Base-by-base conservation (phyloP, 2,329 filamentous ascomycete genomes). In the Colletotrichum sojae region DNA sequence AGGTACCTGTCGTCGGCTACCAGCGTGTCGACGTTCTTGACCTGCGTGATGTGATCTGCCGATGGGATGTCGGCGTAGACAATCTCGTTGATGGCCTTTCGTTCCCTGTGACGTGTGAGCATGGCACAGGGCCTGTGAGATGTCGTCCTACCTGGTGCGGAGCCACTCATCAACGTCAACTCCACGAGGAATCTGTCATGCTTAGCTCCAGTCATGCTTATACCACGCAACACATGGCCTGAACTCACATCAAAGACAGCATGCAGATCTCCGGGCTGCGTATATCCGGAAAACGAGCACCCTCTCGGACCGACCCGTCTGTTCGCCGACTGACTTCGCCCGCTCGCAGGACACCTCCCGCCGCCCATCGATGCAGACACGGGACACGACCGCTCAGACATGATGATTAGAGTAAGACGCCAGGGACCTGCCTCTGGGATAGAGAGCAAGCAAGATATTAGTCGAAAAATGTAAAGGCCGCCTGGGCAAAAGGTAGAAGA, bases 1-100 rank as follows among this genome's bases (percentile, higher is more conserved):
- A 88, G 75, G 58, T 86, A 83, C 36, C 83, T 80, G 63, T 87
- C 85, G 59, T 78, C 78, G 3, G 81, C 82, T 51, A 83, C 85
- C 16, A 88, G 79, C 6, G 78, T 76, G 71, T 88, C 86, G 39
- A 87, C 80, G 67, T 84, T 83, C 63, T 83, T 84, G 40, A 82
- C 81, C 39, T 73, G 76, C 31, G 77, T 76, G 22, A 83, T 77
- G 39, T 82, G 78, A 27, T 82, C 74, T 0, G 79, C 77, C 1
- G 80, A 79, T 1, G 85, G 83, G 8, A 81, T 81, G 51, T 83
- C 79, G 2, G 78, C 75, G 66, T 85, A 86, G 15, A 87, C 78
- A 4, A 86, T 75, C 20, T 86, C 83, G 60, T 84, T 85, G 74
- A 85, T 85, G 4, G 79, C 76, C 61, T 83, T 84, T 25, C 81